Evolutionary conservation across 1,284 basidiomycete species (phyloP), one percentile per base, ranked within the genome.

Genomic region (Heterobasidion irregulare): DNA sequence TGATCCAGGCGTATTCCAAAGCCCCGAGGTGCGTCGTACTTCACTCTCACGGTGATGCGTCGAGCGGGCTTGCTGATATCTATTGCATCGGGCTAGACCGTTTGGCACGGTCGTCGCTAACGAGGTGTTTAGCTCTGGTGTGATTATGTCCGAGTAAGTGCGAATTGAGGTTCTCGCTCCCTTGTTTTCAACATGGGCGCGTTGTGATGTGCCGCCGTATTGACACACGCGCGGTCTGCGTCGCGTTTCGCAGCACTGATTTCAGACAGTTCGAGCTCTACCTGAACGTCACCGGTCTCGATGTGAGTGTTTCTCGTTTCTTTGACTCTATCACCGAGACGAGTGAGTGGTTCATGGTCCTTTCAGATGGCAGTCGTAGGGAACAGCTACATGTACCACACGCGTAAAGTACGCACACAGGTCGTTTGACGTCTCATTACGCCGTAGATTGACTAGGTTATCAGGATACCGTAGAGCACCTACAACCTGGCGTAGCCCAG

Each of bases 191-290:
- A 26, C 26, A 4, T 26, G 26, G 26, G 26, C 26, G 26, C 2
- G 26, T 26, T 26, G 26, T 26, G 26, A 26, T 26, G 26, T 26
- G 26, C 5, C 26, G 26, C 26, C 26, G 26, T 26, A 26, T 5
- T 26, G 26, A 26, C 26, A 26, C 0, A 5, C 26, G 26, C 2
- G 26, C 26, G 26, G 26, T 26, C 26, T 26, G 8, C 35, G 45
- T 50, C 41, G 44, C 16, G 16, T 10, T 41, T 6, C 48, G 49
- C 50, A 93, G 91, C 64, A 97, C 93, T 47, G 93, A 96, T 67
- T 96, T 95, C 64, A 83, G 92, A 36, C 95, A 98, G 65, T 99
- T 98, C 61, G 90, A 94, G 64, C 75, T 90, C 59, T 99, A 99
- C 67, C 76, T 97, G 38, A 88, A 89, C 62, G 83, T 94, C 15